Conservation (phyloP, 192 early-diverging fungal species). For the Linnemannia hyalina region DNA sequence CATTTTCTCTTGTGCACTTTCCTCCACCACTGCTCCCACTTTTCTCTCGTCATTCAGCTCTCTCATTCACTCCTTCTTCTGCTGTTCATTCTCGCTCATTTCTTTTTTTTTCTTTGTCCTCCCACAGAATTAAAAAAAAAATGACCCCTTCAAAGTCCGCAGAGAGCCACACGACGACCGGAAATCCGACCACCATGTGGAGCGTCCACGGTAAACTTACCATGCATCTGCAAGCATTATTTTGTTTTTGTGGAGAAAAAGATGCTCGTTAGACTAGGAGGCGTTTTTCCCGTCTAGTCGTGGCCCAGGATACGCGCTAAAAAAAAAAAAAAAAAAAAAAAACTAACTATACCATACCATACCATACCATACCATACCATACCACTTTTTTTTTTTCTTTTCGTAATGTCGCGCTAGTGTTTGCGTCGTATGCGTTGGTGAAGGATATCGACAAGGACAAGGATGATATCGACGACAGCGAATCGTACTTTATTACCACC, state of each 20-base stretch:
- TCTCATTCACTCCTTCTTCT: not conserved
- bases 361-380: not conserved
- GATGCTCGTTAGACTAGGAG: too few relatives aligned
- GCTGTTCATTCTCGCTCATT: not conserved
- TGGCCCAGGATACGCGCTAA: not conserved
- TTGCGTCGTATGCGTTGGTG: conserved; percentile 28
- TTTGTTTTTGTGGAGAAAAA: too few relatives aligned
- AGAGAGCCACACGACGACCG: not conserved
- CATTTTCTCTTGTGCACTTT: not conserved
- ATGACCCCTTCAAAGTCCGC: not conserved
- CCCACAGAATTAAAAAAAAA: not conserved
- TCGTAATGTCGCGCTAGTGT: not conserved
- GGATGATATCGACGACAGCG: conserved; percentile 32
- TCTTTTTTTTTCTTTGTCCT: too few relatives aligned
- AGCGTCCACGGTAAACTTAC: conserved; percentile 36
- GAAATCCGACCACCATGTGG: conserved; percentile 17
- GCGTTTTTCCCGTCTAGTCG: not conserved
- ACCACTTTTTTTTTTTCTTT: not conserved
- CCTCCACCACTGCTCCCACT: not conserved
- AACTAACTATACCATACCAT: too few relatives aligned
- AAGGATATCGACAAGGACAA: conserved; percentile 29
- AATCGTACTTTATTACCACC: conserved; percentile 30
- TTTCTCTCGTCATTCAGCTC: not conserved
- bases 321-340: not conserved
- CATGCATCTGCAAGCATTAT: too few relatives aligned